phyloP scores from a whole-genome alignment of 495 filamentous ascomycete species.

The Penicillium herquei region DNA sequence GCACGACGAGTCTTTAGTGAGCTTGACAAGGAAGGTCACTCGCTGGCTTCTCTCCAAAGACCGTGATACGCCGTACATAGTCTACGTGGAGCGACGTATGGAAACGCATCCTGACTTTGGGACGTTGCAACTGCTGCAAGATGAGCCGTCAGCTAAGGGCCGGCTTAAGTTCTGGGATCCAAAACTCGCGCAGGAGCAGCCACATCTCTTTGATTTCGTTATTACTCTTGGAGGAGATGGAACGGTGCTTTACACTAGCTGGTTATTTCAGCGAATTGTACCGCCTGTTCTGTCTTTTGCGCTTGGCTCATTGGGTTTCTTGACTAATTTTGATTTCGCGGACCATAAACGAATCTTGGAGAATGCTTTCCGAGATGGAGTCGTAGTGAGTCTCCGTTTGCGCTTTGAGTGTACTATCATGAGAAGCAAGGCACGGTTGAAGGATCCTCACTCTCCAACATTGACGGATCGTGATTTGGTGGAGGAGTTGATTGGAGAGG shows the following conservation, averaged over 20 bases:
- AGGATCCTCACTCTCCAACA: slow-evolving; percentile 21
- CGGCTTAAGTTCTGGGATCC: slow-evolving; percentile 82
- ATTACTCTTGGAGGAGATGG: slow-evolving; percentile 95
- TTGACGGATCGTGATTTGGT: slow-evolving; percentile 65
- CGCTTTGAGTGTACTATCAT: slow-evolving; percentile 95
- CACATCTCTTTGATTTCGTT: slow-evolving; percentile 90
- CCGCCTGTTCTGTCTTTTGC: slow-evolving; percentile 91
- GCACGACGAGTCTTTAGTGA: slow-evolving; percentile 78
- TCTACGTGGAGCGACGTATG: slow-evolving; percentile 77
- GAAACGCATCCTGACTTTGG: slow-evolving; percentile 70
- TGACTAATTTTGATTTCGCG: slow-evolving; percentile 94
- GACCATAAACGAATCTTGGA: slow-evolving; percentile 67
- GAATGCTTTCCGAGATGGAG: slow-evolving; percentile 74
- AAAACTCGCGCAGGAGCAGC: slow-evolving; percentile 69
- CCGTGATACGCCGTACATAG: slow-evolving; percentile 64
- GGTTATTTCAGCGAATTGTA: slow-evolving; percentile 96
- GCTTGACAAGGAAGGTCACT: slow-evolving; percentile 71
- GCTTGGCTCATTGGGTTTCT: slow-evolving; percentile 86
- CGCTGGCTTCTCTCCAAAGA: slow-evolving; percentile 83
- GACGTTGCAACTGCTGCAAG: slow-evolving; percentile 55
- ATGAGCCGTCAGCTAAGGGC: slow-evolving; percentile 52
- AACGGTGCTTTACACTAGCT: slow-evolving; percentile 91
- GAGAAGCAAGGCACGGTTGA: slow-evolving; percentile 59
- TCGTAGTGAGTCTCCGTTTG: slow-evolving; percentile 82
- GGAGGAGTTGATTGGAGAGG: slow-evolving; percentile 83